These are phyloP conservation scores for Truncatella angustata DNA, from an alignment of 2,329 filamentous ascomycete species.

Conservation along the genomic window DNA sequence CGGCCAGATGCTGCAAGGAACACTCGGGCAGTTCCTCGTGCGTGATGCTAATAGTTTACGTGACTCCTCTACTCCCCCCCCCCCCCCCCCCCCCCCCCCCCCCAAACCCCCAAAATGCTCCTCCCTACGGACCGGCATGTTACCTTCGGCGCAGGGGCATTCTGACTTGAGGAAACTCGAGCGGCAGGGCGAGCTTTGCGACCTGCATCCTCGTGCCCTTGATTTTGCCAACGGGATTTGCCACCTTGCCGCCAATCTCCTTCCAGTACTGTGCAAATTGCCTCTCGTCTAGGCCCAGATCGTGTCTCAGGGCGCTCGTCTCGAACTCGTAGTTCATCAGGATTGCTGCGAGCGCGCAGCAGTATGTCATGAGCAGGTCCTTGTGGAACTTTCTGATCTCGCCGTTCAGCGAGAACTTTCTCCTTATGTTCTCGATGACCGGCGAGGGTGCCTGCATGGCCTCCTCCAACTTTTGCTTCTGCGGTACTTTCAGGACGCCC, in stretches of 20 bases:
- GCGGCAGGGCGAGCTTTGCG: conserved; percentile 72
- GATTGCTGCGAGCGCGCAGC: conserved; percentile 68
- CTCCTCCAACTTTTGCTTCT: conserved; percentile 60
- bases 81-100: no score
- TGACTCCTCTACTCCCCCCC: no score
- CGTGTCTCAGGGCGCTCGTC: conserved; percentile 66
- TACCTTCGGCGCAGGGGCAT: neutral
- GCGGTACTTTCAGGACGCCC: conserved; percentile 51
- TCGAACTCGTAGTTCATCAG: conserved; percentile 74
- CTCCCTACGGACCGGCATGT: neutral
- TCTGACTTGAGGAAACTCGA: conserved; percentile 73
- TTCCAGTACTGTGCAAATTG: conserved; percentile 69
- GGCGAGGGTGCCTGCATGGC: conserved; percentile 56
- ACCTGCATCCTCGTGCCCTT: conserved; percentile 55
- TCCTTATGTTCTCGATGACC: conserved; percentile 64
- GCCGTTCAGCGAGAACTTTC: conserved; percentile 65
- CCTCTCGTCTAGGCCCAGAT: conserved; percentile 70
- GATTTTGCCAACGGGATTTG: conserved; percentile 58
- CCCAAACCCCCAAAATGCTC: no score
- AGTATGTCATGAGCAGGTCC: conserved; percentile 71
- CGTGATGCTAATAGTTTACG: no score
- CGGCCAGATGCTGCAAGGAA: no score
- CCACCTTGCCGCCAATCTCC: conserved; percentile 72
- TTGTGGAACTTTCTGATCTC: conserved; percentile 69
- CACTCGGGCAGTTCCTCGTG: no score